A percentile compares a stretch with the other conserved stretches of the same genome.
Evolutionary conservation across 148 eudicot species (phyloP).

Genomic region (Persicaria maculosa): DNA sequence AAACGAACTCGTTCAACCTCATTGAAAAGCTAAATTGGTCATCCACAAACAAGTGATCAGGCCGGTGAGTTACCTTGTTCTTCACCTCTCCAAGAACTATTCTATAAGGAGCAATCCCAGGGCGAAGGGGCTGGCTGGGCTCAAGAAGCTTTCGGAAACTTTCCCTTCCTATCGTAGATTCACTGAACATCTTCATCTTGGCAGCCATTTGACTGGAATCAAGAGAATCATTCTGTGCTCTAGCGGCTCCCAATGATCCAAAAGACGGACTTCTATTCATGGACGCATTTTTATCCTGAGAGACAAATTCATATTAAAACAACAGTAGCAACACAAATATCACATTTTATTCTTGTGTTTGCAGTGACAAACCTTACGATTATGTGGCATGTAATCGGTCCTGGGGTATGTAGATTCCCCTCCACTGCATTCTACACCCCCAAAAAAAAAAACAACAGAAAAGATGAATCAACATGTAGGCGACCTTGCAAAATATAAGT

Average conservation of each 20-base stretch:
- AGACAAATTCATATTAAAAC: slow-evolving; percentile 2
- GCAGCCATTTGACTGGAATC: slow-evolving; percentile 34
- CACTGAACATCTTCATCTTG: slow-evolving; percentile 65
- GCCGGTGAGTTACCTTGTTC: slow-evolving; percentile 48
- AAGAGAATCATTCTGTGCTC: slow-evolving; percentile 27
- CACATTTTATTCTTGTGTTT: background rate
- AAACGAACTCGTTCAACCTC: background rate
- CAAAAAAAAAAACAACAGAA: background rate
- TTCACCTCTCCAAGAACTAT: slow-evolving; percentile 78
- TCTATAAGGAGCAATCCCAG: slow-evolving; percentile 79
- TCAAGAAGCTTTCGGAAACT: slow-evolving; percentile 90
- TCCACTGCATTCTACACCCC: slow-evolving; percentile 41
- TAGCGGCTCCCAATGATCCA: slow-evolving; percentile 17
- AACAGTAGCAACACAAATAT: background rate
- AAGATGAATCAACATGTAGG: background rate
- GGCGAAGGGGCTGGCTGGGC: slow-evolving; percentile 58
- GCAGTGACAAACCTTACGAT: slow-evolving; percentile 41
- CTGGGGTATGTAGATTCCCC: slow-evolving; percentile 56
- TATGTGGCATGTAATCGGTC: slow-evolving; percentile 44
- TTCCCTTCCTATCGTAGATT: slow-evolving; percentile 58
- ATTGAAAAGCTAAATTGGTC: background rate
- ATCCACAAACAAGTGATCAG: background rate
- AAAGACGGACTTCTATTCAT: slow-evolving; percentile 10
- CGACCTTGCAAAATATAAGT: background rate
- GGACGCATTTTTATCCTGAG: slow-evolving; percentile 14